Percentiles rank a stretch among this genome's conserved stretches.
These are phyloP conservation scores for Zarea fungicola DNA, from an alignment of 2,329 filamentous ascomycete genomes.

Conservation along the genomic window DNA sequence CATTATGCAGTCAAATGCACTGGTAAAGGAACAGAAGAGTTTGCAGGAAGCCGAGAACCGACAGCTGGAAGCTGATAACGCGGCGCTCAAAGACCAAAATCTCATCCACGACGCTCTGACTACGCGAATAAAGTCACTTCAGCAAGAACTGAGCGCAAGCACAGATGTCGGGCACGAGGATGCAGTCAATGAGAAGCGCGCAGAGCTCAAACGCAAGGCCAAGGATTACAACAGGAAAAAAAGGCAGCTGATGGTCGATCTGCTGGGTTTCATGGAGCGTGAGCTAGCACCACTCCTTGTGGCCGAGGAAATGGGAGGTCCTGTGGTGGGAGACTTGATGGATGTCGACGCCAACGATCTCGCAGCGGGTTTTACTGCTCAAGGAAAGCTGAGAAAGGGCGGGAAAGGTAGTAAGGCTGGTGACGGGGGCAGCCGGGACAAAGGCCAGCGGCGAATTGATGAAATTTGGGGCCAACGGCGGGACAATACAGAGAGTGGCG, in stretches of 20 bases:
- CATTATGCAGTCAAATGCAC: slow-evolving; percentile 57
- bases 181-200: slow-evolving; percentile 57
- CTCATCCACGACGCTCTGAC: slow-evolving; percentile 49
- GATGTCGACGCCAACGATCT: slow-evolving; percentile 57
- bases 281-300: slow-evolving; percentile 71
- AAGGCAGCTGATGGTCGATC: slow-evolving; percentile 52
- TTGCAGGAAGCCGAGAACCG: slow-evolving; percentile 39
- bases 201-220: slow-evolving; percentile 54
- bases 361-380: slow-evolving; percentile 53
- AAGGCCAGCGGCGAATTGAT: slow-evolving; percentile 56
- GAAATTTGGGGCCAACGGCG: slow-evolving; percentile 51
- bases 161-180: slow-evolving; percentile 56
- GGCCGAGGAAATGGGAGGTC: slow-evolving; percentile 77
- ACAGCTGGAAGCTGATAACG: slow-evolving; percentile 46
- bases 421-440: slow-evolving; percentile 37
- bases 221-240: slow-evolving; percentile 57
- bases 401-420: no score
- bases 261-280: slow-evolving; percentile 66
- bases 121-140: slow-evolving; percentile 54
- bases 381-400: slow-evolving; percentile 50
- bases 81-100: slow-evolving; percentile 49
- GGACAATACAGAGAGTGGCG: slow-evolving; percentile 15
- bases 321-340: slow-evolving; percentile 70
- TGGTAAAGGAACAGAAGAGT: slow-evolving; percentile 43
- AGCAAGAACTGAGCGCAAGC: slow-evolving; percentile 50